phyloP scores from a whole-genome alignment of 208 protist species.

The Leishmania tropica region DNA sequence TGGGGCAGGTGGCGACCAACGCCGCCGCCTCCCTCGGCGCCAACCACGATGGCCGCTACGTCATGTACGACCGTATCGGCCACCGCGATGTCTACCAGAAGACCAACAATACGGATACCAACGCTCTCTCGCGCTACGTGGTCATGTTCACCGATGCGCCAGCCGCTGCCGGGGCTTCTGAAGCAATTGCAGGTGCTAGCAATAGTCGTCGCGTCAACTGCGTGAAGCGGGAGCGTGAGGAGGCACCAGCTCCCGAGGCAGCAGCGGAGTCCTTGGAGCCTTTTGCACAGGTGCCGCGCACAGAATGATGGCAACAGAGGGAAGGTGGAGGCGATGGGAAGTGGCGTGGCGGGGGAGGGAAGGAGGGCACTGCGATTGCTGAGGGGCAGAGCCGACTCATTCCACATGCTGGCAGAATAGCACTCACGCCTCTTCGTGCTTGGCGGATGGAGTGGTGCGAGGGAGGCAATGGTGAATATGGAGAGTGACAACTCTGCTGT shows the following conservation, averaged over 20 bases:
- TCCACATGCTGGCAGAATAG: neutral
- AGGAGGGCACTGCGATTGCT: neutral
- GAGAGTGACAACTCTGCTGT: neutral
- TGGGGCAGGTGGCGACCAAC: slow-evolving; percentile 18
- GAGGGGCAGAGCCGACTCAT: neutral
- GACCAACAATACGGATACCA: slow-evolving; percentile 50
- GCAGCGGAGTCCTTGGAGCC: neutral
- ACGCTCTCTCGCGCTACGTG: slow-evolving; percentile 60
- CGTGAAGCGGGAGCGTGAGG: slow-evolving; percentile 29
- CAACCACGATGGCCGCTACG: slow-evolving; percentile 56
- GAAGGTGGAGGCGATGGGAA: neutral
- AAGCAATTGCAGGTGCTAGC: neutral
- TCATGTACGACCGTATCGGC: slow-evolving; percentile 70
- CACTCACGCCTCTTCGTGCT: too few relatives aligned
- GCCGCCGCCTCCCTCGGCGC: slow-evolving; percentile 29
- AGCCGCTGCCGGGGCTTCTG: slow-evolving; percentile 1
- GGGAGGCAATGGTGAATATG: neutral
- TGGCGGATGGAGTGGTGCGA: neutral
- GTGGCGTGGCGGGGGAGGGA: neutral
- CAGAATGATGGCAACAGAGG: neutral
- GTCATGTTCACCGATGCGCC: slow-evolving; percentile 52
- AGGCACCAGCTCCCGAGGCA: slow-evolving; percentile 8
- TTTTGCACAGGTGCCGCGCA: slow-evolving; percentile 6
- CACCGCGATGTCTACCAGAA: slow-evolving; percentile 66
- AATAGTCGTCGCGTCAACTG: neutral